These are phyloP conservation scores for Pseudogymnoascus sp. DNA, from an alignment of 2,329 filamentous ascomycete genomes.

Conservation along the genomic window DNA sequence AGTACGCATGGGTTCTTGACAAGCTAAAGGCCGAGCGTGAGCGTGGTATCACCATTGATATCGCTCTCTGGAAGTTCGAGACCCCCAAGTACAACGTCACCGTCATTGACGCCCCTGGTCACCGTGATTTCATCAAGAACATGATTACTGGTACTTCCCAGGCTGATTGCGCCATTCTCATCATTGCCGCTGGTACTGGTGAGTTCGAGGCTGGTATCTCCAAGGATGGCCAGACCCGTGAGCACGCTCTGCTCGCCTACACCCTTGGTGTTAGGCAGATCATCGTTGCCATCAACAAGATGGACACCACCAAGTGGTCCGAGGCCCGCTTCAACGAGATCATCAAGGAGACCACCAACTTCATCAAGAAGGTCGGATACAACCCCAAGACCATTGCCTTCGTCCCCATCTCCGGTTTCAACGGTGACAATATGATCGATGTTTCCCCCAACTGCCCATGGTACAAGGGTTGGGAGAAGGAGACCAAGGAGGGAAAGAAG, in stretches of 20 bases:
- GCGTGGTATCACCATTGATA: conserved; percentile 99
- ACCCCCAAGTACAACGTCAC: conserved; percentile 97
- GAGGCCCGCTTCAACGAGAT: conserved; percentile 97
- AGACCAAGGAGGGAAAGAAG: conserved; percentile 80
- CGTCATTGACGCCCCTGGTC: conserved; percentile 97
- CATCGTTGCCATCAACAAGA: conserved; percentile 99
- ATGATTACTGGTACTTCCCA: conserved; percentile 99
- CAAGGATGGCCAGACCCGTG: conserved; percentile 99
- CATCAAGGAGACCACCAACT: conserved; percentile 99
- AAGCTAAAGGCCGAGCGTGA: conserved; percentile 99
- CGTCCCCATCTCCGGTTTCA: conserved; percentile 99
- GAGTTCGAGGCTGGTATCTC: conserved; percentile 99
- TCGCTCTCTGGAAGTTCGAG: conserved; percentile 99
- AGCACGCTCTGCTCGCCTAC: conserved; percentile 99
- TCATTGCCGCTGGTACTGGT: conserved; percentile 99
- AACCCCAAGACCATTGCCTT: conserved; percentile 98
- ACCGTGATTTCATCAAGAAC: conserved; percentile 99
- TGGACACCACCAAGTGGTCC: conserved; percentile 99
- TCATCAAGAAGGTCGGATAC: conserved; percentile 99
- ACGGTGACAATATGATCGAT: conserved; percentile 99
- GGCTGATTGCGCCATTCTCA: conserved; percentile 99
- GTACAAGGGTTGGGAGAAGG: conserved; percentile 99
- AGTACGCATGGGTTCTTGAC: conserved; percentile 99
- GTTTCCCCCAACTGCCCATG: conserved; percentile 89
- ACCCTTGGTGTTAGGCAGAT: conserved; percentile 99